Conservation (phyloP, 139 green algal species). For the Chlorella sorokiniana region DNA sequence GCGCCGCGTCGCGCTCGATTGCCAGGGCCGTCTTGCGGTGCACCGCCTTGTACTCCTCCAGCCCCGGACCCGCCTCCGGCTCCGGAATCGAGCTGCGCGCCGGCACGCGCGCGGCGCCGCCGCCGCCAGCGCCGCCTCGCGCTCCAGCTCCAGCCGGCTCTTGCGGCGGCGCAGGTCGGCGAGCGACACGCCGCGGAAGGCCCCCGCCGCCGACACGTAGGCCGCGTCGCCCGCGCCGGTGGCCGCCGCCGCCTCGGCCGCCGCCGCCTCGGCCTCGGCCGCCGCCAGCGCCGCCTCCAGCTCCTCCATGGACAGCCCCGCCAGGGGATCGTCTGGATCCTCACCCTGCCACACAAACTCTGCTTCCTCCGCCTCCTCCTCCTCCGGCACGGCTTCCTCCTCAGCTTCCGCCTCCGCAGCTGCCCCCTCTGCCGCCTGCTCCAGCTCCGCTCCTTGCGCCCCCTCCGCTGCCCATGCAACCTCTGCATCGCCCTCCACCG, state of each 20-base stretch:
- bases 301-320: no score
- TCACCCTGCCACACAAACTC: no score
- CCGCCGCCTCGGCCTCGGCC: background rate
- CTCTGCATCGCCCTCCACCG: no score
- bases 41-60: background rate
- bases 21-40: conserved; percentile 2
- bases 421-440: background rate
- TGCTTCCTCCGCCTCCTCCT: no score
- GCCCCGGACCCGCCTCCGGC: background rate
- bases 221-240: background rate
- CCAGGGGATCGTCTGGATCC: no score
- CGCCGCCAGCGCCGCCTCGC: conserved; percentile 11
- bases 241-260: background rate
- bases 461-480: background rate
- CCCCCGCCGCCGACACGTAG: conserved; percentile 23
- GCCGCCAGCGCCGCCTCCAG: conserved; percentile 10
- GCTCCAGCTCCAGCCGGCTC: conserved; percentile 19
- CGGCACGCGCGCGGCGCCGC: background rate
- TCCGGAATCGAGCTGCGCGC: background rate
- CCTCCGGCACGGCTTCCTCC: background rate
- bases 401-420: background rate
- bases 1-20: background rate
- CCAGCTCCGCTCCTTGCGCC: background rate
- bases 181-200: conserved; percentile 14
- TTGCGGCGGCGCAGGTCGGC: conserved; percentile 19